These are phyloP conservation scores for Phialophora expanda DNA, from an alignment of 2,329 filamentous ascomycete genomes.

Conservation along the genomic window DNA sequence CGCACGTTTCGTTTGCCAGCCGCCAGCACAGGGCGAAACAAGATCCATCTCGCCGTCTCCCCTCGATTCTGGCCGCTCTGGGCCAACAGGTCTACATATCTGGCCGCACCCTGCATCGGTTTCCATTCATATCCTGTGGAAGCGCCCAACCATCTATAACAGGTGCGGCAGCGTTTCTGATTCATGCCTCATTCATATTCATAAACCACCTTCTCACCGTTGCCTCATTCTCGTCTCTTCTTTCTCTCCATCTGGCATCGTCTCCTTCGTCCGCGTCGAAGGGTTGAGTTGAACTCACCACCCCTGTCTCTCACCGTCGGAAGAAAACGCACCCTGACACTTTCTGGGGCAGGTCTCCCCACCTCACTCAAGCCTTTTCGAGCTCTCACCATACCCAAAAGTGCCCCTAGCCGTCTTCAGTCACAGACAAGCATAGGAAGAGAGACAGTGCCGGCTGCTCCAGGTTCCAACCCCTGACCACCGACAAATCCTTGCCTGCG, in stretches of 20 bases:
- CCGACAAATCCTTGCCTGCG: conserved; percentile 23
- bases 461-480: conserved; percentile 28
- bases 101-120: conserved; percentile 23
- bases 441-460: conserved; percentile 21
- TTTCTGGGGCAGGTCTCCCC: conserved; percentile 35
- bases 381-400: conserved; percentile 11
- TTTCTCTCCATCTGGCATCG: conserved; percentile 16
- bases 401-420: conserved; percentile 8
- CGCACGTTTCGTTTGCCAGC: conserved; percentile 24
- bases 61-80: conserved; percentile 13
- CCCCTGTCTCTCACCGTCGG: conserved; percentile 14
- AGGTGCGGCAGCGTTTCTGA: conserved; percentile 16
- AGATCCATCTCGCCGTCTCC: conserved; percentile 15
- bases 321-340: conserved; percentile 17
- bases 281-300: conserved; percentile 24
- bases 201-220: conserved; percentile 21
- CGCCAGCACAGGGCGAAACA: conserved; percentile 35
- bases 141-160: conserved; percentile 26
- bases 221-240: conserved; percentile 14
- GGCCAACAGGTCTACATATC: conserved; percentile 25
- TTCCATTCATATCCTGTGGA: conserved; percentile 23
- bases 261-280: conserved; percentile 31
- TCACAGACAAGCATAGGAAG: conserved; percentile 13
- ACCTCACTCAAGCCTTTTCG: conserved; percentile 28
- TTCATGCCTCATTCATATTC: conserved; percentile 17